Evolutionary conservation across 352 stramenopile species (phyloP), one percentile per base, ranked within the genome.

Genomic region (Aphanomyces cochlioides): DNA sequence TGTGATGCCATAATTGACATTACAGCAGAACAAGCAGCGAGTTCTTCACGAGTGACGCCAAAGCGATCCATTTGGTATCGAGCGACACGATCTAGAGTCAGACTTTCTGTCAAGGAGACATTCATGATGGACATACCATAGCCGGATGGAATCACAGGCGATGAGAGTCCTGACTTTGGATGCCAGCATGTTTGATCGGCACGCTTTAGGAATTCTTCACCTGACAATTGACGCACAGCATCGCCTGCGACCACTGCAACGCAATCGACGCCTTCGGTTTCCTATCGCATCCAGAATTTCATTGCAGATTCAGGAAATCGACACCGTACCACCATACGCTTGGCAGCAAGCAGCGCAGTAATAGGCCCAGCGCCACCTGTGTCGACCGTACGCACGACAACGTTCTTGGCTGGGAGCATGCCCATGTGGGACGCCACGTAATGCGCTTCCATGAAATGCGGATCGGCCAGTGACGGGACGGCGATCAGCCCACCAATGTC

Each of bases 381-480:
- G 56, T 82, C 77, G 0, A 82, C 56, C 12, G 77, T 82, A 39
- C 66, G 48, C 59, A 74, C 59, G 41, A 74, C 58, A 38, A 75
- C 48, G 17, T 74, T 63, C 54, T 69, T 74, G 15, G 41, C 38
- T 21, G 70, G 70, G 40, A 80, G 75, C 45, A 80, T 50, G 17
- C 73, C 74, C 1, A 78, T 69, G 38, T 53, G 53, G 40, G 77
- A 82, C 8, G 77, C 77, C 36, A 80, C 76, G 56, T 78, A 78
- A 66, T 82, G 77, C 47, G 77, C 77, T 68, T 82, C 73, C 75
- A 82, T 81, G 47, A 82, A 78, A 57, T 81, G 77, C 53, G 74
- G 71, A 38, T 79, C 66, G 28, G 50, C 45, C 28, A 82, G 39
- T 19, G 69, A 75, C 28, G 77, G 77, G 43, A 82, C 73, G 8